Base-by-base conservation (phyloP, 179 eudicot species). In the Spergularia azorica region DNA sequence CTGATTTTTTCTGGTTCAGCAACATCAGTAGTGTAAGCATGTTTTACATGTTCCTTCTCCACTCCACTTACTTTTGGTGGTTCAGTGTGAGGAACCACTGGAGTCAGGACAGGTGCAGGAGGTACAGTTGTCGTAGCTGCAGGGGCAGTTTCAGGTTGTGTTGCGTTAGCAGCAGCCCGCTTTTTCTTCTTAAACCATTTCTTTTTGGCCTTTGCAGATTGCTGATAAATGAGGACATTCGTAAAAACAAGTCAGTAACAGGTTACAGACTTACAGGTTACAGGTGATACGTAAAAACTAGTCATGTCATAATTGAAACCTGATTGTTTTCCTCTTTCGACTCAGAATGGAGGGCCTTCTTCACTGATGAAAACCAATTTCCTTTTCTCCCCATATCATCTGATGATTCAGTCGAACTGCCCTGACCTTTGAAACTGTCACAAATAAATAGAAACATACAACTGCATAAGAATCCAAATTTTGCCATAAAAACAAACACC, bases 321-420 rank as follows among this genome's bases (percentile, higher is more conserved):
- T 88, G 85, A 72, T 68, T 86, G 74, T 72, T 87, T 82, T 92
- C 88, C 67, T 76, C 89, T 77, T 88, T 85, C 41, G 90, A 77
- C 20, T 84, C 86, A 21, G 89, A 87, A 84, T 90, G 83, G 26
- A 94, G 84, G 78, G 97, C 95, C 81, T 94, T 94, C 86, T 92
- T 94, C 72, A 94, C 85, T 26, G 95, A 88, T 76, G 90, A 89
- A 38, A 94, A 85, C 97, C 98, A 94, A 46, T 84, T 88, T 38
- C 91, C 95, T 84, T 94, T 94, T 77, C 83, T 90, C 67, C 89
- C 93, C 98, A 92, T 91, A 62, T 43, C 84, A 73, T 72, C 26
- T 57, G 80, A 72, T 32, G 75, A 72, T 4, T 36, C 15, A n/a
- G 14, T 59, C 56, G 68, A 59, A 71, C 69, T 5, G 41, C 63